Base-by-base conservation (phyloP, 768 basidiomycete genomes). In the Podaxis sp. region DNA sequence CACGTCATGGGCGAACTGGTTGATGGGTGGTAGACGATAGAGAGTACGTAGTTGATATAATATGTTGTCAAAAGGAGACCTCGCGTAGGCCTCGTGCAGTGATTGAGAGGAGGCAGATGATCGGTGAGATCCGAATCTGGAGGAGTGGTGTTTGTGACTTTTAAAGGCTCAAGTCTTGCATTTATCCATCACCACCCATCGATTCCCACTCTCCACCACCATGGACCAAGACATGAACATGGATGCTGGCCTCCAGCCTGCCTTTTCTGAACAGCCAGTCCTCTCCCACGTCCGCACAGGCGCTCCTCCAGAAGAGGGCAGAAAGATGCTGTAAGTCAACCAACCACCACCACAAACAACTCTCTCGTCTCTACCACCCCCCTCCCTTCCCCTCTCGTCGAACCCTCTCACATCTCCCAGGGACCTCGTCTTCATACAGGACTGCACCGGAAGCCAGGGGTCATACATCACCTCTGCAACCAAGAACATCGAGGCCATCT, bases 401-500 rank as follows among this genome's bases (percentile, higher is more conserved):
- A 55, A 46, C 38, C 56, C 59, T 61, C 66, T 64, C 69, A 70
- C 40, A 72, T 62, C 61, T 57, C 58, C 38, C 72, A 94, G 93
- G 63, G 95, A 97, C 76, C 86, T 97, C 63, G 94, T 95, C 51
- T 97, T 97, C 78, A 85, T 97, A 19, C 93, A 96, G 73, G 94
- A 97, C 76, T 96, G 94, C 75, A 97, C 94, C 6, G 94, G 94
- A 13, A 92, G 90, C 69, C 93, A 94, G 68, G 91, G 91, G 37
- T 90, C 87, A 71, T 94, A 94, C 77, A 94, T 94, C 66, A 83
- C 90, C n/a, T 93, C 92, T 51, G 95, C 94, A 19, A 96, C 95
- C 9, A 93, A 91, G 81, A 98, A 98, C 75, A 96, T 98, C 75
- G 91, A 95, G 71, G 85, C 91, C 72, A 98, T 98, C 71, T 96